phyloP scores from a whole-genome alignment of 345 rosid species.

The Rhodomyrtus tomentosa region DNA sequence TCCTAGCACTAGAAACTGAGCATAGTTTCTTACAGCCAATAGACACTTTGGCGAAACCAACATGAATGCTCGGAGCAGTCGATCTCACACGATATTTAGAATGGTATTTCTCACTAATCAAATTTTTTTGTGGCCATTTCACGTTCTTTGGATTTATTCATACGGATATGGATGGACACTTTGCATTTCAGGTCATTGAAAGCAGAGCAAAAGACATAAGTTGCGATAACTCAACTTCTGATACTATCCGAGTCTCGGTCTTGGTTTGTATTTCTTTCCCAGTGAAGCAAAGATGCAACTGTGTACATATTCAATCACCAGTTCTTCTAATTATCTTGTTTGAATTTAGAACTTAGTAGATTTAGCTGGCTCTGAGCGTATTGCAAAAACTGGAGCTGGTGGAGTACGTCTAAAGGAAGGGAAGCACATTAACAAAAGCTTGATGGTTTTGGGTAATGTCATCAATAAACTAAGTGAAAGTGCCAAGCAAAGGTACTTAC shows the following conservation, averaged over 20 bases:
- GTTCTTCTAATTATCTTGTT: background rate
- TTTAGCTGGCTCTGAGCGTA: slow-evolving; percentile 90
- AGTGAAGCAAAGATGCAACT: background rate
- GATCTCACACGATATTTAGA: slow-evolving; percentile 95
- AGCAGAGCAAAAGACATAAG: slow-evolving; percentile 62
- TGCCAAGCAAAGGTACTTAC: slow-evolving; percentile 57
- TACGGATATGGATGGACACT: background rate
- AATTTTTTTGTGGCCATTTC: background rate
- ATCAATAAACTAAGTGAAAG: slow-evolving; percentile 87
- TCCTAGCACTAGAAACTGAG: background rate
- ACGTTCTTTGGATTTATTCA: background rate
- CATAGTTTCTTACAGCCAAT: slow-evolving; percentile 32
- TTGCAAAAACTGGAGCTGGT: slow-evolving; percentile 92
- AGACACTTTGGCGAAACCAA: slow-evolving; percentile 96
- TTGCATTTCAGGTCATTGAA: slow-evolving; percentile 60
- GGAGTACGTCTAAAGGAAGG: slow-evolving; percentile 93
- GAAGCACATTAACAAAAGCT: slow-evolving; percentile 89
- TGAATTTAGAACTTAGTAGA: slow-evolving; percentile 72
- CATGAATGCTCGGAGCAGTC: slow-evolving; percentile 92
- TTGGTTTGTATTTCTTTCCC: slow-evolving; percentile 40
- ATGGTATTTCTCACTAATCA: slow-evolving; percentile 43
- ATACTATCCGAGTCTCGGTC: slow-evolving; percentile 81
- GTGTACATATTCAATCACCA: background rate
- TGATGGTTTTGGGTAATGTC: slow-evolving; percentile 93
- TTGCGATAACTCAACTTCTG: slow-evolving; percentile 23